Conservation (phyloP, 768 basidiomycete genomes). For the Ramaria sp. region DNA sequence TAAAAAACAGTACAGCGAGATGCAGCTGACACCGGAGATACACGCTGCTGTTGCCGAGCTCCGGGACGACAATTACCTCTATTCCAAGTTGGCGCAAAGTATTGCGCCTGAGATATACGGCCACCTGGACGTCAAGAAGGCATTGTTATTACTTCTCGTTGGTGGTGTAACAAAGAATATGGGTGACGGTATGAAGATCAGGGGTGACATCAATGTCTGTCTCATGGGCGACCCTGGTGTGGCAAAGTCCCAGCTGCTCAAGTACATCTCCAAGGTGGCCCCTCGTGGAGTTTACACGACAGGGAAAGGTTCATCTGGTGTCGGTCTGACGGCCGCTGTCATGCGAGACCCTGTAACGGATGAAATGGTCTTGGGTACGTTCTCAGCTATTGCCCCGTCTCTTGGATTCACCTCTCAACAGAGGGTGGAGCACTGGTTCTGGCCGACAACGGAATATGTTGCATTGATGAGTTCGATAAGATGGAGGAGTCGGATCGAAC, state of each 20-base stretch:
- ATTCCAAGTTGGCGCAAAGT: slow-evolving; percentile 79
- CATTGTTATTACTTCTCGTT: slow-evolving; percentile 80
- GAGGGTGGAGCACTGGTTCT: slow-evolving; percentile 99
- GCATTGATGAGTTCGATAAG: slow-evolving; percentile 99
- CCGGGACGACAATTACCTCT: slow-evolving; percentile 66
- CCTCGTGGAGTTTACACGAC: slow-evolving; percentile 98
- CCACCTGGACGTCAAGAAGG: slow-evolving; percentile 95
- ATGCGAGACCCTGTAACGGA: slow-evolving; percentile 99
- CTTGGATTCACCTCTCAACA: slow-evolving; percentile 21
- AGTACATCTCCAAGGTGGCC: slow-evolving; percentile 98
- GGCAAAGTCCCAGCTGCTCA: slow-evolving; percentile 92
- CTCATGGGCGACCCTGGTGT: slow-evolving; percentile 99
- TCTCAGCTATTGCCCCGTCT: not conserved
- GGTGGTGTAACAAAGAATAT: slow-evolving; percentile 94
- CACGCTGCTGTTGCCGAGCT: slow-evolving; percentile 57
- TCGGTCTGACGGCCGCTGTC: slow-evolving; percentile 96
- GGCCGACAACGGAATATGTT: slow-evolving; percentile 98
- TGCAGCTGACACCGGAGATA: slow-evolving; percentile 87
- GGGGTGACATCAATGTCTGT: slow-evolving; percentile 95
- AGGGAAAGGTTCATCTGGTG: slow-evolving; percentile 96
- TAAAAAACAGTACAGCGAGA: slow-evolving; percentile 94
- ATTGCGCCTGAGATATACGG: slow-evolving; percentile 99
- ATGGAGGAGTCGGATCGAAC: slow-evolving; percentile 98
- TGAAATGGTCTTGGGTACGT: slow-evolving; percentile 95
- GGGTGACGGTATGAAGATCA: slow-evolving; percentile 97